These are phyloP conservation scores for Polygonum aviculare DNA, from an alignment of 148 eudicot genomes.

Conservation along the genomic window DNA sequence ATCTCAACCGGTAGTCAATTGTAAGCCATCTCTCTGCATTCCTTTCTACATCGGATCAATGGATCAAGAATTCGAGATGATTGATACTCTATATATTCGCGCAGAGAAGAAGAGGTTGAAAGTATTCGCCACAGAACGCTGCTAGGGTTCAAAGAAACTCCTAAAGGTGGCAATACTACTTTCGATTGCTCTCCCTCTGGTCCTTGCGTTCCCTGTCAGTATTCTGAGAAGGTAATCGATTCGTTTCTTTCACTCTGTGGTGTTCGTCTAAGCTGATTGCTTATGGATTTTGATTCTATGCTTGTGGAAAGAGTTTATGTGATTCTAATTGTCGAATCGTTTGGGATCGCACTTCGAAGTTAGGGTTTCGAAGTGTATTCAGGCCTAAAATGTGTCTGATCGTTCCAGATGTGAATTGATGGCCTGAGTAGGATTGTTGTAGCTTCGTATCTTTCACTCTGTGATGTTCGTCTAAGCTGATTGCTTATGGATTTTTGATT, in stretches of 20 bases:
- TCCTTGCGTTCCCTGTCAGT: conserved; percentile 72
- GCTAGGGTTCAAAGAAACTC: conserved; percentile 61
- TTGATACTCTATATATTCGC: background rate
- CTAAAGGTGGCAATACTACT: conserved; percentile 44
- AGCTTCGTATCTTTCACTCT: background rate
- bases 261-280: background rate
- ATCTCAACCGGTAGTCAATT: conserved; percentile 16
- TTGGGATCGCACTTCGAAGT: background rate
- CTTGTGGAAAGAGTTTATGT: background rate
- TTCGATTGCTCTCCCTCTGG: conserved; percentile 91
- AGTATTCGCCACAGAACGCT: conserved; percentile 22
- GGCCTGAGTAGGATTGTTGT: no score
- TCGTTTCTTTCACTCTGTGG: background rate
- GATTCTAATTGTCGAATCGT: background rate
- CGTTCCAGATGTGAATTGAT: background rate
- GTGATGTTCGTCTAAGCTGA: background rate
- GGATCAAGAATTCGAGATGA: background rate
- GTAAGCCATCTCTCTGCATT: conserved; percentile 19
- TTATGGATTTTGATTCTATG: background rate
- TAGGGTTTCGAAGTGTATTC: background rate
- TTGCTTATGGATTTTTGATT: background rate
- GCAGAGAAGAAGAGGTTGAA: conserved; percentile 22
- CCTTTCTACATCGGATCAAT: background rate
- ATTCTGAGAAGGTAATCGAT: conserved; percentile 66
- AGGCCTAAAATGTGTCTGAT: background rate